Percentiles rank a stretch among this genome's conserved stretches.
Conservation (phyloP, 2,329 filamentous ascomycete species). For the Beauveria sp. region DNA sequence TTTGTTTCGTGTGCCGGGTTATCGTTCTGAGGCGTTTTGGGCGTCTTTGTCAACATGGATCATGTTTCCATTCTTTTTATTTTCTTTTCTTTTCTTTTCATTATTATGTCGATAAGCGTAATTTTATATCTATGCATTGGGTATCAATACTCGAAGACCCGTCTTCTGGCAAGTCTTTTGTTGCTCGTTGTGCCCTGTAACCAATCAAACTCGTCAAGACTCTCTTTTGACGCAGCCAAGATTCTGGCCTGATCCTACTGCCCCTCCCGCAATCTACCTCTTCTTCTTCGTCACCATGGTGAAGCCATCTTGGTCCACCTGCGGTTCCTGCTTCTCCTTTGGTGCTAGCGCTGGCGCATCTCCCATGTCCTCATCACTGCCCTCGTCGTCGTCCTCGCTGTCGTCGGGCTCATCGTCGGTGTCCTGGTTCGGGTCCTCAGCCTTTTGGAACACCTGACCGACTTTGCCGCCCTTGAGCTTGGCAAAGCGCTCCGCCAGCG, state of each 20-base stretch:
- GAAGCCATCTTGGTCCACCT: conserved; percentile 77
- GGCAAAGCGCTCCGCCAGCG: conserved; percentile 55
- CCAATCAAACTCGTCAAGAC: background rate
- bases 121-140: conserved; percentile 14
- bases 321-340: conserved; percentile 59
- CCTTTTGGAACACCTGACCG: conserved; percentile 45
- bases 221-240: background rate
- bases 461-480: conserved; percentile 53
- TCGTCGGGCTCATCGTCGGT: conserved; percentile 38
- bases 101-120: background rate
- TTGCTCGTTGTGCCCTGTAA: background rate
- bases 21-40: too few relatives aligned
- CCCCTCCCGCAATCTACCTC: conserved; percentile 32
- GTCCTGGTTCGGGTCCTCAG: conserved; percentile 48
- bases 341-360: conserved; percentile 48
- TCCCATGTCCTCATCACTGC: conserved; percentile 56
- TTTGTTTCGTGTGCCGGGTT: too few relatives aligned
- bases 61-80: too few relatives aligned
- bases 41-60: too few relatives aligned
- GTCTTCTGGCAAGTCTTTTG: background rate
- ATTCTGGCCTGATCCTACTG: background rate
- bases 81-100: background rate
- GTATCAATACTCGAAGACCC: conserved; percentile 8
- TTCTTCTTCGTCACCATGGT: conserved; percentile 66
- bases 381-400: conserved; percentile 51